Base-by-base conservation (phyloP, 148 eudicot species). In the Silene latifolia region DNA sequence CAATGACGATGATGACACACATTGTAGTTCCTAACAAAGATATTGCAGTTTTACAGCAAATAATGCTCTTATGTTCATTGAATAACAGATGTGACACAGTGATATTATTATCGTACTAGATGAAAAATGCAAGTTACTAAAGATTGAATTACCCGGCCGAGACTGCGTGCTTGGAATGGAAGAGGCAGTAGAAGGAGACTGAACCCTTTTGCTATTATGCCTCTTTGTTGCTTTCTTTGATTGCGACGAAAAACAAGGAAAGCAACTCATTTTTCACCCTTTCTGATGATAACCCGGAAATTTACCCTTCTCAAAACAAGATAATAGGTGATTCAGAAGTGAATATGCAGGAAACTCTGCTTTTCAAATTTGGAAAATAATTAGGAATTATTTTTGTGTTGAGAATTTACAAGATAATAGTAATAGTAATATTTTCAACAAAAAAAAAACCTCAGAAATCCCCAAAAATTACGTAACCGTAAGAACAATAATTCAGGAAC, bases 191-290 rank as follows among this genome's bases (percentile, higher is more conserved):
- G 80, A 54, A 72, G 78, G 72, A 21, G 81, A 67, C 15, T 44
- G 76, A 59, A 51, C 71, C 61, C 67, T 83, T 71, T 19, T 68
- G 74, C 82, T 85, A 63, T 65, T 75, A 18, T 64, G 10, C 72
- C 74, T 84, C 75, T 64, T 81, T 44, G 81, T 48, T 75, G 86
- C 67, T 80, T 74, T 87, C 78, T 73, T 85, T 46, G 83, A 85
- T 56, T 80, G 80, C 46, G 86, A 85, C 44, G 90, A 80, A 83
- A 93, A 93, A 74, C 96, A 92, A 64, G 92, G 87, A 83, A 92
- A 87, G 73, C 92, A 86, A 73, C 85, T 82, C 92, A 88, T 88
- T 15, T 77, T 61, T 77, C 66, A 44, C 67, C 60, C 59, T 72
- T 63, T 63, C 14, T 24, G 6, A 32, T 24, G 6, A 32, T 14